Conservation (phyloP, 2,329 filamentous ascomycete species). For the Hymenoscyphus salicellus region DNA sequence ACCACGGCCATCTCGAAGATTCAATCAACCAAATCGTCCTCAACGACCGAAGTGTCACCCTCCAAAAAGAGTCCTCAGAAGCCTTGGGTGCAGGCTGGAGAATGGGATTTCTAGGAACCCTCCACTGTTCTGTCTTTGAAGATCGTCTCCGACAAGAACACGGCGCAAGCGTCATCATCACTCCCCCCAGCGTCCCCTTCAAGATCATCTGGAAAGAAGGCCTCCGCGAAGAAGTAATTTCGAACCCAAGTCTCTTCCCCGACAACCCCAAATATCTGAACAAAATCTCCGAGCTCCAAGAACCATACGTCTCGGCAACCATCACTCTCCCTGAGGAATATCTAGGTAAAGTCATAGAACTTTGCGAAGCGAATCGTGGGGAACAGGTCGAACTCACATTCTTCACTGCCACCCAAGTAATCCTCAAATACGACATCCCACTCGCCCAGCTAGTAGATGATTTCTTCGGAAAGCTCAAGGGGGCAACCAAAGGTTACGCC, state of each 20-base stretch:
- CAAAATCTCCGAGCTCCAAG: conserved; percentile 59
- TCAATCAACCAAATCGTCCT: conserved; percentile 91
- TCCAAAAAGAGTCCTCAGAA: conserved; percentile 92
- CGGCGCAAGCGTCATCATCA: conserved; percentile 92
- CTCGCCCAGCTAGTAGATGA: conserved; percentile 91
- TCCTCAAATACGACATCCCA: conserved; percentile 87
- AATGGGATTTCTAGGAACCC: conserved; percentile 88
- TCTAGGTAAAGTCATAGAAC: conserved; percentile 87
- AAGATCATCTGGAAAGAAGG: conserved; percentile 78
- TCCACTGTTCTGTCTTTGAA: conserved; percentile 99
- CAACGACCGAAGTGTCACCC: conserved; percentile 90
- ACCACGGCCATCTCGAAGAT: conserved; percentile 84
- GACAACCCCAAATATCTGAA: conserved; percentile 55
- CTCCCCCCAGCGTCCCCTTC: conserved; percentile 89
- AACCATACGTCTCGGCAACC: conserved; percentile 76
- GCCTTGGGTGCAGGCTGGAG: conserved; percentile 92
- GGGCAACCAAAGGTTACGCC: conserved; percentile 89
- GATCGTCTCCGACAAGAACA: conserved; percentile 93
- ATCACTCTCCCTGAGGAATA: conserved; percentile 93
- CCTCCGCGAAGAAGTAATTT: conserved; percentile 67
- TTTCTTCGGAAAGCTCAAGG: conserved; percentile 95
- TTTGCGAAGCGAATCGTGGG: conserved; percentile 87
- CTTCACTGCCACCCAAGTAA: conserved; percentile 89
- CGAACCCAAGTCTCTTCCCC: conserved; percentile 85
- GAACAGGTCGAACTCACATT: conserved; percentile 85